Conservation (phyloP, 495 filamentous ascomycete genomes). For the Amorphotheca resinae region DNA sequence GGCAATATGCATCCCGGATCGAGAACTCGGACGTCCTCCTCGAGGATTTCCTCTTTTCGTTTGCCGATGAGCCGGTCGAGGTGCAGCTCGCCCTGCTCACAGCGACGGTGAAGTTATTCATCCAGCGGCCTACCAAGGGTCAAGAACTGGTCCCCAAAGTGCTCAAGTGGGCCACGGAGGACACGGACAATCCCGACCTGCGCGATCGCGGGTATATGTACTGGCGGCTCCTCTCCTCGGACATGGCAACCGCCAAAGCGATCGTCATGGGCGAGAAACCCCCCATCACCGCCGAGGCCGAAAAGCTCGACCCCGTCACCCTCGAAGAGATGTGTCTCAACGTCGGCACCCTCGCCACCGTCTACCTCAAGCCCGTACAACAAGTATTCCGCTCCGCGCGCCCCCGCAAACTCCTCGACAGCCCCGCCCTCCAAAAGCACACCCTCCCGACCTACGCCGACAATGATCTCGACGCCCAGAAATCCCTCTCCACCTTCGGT, state of each 20-base stretch:
- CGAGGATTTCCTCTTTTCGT: slow-evolving; percentile 89
- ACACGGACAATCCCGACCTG: slow-evolving; percentile 96
- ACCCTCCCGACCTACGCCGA: slow-evolving; percentile 31
- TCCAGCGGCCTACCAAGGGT: slow-evolving; percentile 90
- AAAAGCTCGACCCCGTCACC: slow-evolving; percentile 82
- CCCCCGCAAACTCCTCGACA: slow-evolving; percentile 61
- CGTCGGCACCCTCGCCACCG: slow-evolving; percentile 90
- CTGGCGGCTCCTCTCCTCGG: slow-evolving; percentile 92
- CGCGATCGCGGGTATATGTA: slow-evolving; percentile 98
- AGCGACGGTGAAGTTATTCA: slow-evolving; percentile 95
- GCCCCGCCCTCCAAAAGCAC: slow-evolving; percentile 70
- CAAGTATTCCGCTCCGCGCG: slow-evolving; percentile 93
- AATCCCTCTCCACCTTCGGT: slow-evolving; percentile 37
- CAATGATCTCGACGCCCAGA: slow-evolving; percentile 34
- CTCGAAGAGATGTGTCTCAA: slow-evolving; percentile 96
- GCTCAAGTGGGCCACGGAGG: slow-evolving; percentile 96
- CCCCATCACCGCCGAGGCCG: slow-evolving; percentile 89
- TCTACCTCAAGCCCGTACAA: slow-evolving; percentile 95
- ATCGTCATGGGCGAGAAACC: slow-evolving; percentile 97
- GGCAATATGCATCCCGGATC: slow-evolving; percentile 93
- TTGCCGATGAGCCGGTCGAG: slow-evolving; percentile 86
- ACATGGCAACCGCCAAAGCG: slow-evolving; percentile 72
- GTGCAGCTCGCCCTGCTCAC: slow-evolving; percentile 92
- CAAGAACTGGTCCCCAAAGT: slow-evolving; percentile 91
- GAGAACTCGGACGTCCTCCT: slow-evolving; percentile 89